Percentiles rank a stretch among this genome's conserved stretches.
phyloP scores from a whole-genome alignment of 176 grass and related monocot species.

The Oryza nivara region DNA sequence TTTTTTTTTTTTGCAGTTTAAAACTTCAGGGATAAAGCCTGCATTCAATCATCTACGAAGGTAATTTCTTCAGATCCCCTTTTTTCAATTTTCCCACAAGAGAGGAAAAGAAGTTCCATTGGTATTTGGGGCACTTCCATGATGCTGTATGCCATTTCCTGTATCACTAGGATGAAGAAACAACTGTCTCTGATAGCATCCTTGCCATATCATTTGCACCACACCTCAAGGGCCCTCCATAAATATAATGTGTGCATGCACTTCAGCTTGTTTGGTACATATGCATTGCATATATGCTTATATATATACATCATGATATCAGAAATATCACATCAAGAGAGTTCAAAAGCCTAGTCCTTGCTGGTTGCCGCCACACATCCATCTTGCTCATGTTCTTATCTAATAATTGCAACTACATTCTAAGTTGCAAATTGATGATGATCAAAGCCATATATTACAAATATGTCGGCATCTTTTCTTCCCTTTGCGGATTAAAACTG shows the following conservation, averaged over 20 bases:
- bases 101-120: background rate
- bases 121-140: background rate
- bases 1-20: slow-evolving; percentile 9
- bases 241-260: background rate
- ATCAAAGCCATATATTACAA: background rate
- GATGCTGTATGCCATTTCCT: background rate
- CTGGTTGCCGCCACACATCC: slow-evolving; percentile 4
- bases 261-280: slow-evolving; percentile 24
- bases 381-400: background rate
- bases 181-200: slow-evolving; percentile 3
- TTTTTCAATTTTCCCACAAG: background rate
- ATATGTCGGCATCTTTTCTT: background rate
- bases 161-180: slow-evolving; percentile 4
- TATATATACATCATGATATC: slow-evolving; percentile 2
- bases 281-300: slow-evolving; percentile 19
- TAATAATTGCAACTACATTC: slow-evolving; percentile 8
- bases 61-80: background rate
- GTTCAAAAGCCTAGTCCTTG: slow-evolving; percentile 25
- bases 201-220: slow-evolving; percentile 17
- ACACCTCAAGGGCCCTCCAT: background rate
- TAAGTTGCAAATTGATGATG: background rate
- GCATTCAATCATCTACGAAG: background rate
- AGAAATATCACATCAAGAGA: slow-evolving; percentile 14
- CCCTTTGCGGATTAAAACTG: background rate
- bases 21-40: slow-evolving; percentile 4